Percentiles rank a stretch among this genome's conserved stretches.
phyloP scores from a whole-genome alignment of 2,329 filamentous ascomycete genomes.

The Colletotrichum sp. region DNA sequence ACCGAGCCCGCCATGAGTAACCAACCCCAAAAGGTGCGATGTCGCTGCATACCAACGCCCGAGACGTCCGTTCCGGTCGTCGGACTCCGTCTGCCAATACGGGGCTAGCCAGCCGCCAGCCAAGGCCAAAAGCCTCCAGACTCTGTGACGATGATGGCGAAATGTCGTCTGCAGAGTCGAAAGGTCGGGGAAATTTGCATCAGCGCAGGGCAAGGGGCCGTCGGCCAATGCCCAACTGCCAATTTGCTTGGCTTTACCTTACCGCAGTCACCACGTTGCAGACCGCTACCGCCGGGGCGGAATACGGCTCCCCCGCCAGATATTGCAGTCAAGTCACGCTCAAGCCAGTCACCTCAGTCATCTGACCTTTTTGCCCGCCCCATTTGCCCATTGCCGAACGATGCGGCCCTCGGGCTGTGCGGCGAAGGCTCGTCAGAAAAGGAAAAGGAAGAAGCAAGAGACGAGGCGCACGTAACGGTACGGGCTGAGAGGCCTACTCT shows the following conservation, averaged over 20 bases:
- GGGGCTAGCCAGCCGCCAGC: neutral
- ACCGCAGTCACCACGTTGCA: neutral
- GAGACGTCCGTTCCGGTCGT: slow-evolving; percentile 11
- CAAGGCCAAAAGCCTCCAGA: neutral
- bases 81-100: neutral
- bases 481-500: neutral
- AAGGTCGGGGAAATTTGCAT: neutral
- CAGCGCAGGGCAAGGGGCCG: neutral
- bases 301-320: neutral
- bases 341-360: slow-evolving; percentile 9
- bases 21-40: neutral
- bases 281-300: neutral
- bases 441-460: neutral
- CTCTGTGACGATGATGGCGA: neutral
- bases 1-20: neutral
- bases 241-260: neutral
- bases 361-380: slow-evolving; percentile 6
- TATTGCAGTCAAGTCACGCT: neutral
- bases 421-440: neutral
- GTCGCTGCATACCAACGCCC: neutral
- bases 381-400: neutral
- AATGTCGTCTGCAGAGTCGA: neutral
- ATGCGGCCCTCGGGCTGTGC: neutral
- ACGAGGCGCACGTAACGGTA: neutral
- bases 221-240: neutral